Evolutionary conservation across 1,139 yeast species (phyloP), one percentile per base, ranked within the genome.

Genomic region (Pneumocystis wakefieldiae): DNA sequence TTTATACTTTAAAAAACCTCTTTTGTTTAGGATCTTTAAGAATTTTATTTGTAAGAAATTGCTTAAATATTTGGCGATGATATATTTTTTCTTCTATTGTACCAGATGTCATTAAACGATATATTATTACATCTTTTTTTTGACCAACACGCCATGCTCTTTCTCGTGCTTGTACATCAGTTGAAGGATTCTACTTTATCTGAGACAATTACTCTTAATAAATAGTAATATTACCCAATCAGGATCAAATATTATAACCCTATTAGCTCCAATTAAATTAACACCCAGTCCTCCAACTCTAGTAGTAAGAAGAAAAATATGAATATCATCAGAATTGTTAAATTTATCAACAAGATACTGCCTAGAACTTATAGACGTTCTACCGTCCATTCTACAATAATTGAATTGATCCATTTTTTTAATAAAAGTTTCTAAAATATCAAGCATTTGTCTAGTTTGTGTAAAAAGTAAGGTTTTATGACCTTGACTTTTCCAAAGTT

Each of bases 61-160:
- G 97, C 73, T 92, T 92, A 80, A 92, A 94, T 57, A 92, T 92
- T 74, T 92, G 98, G 38, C 98, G 81, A 70, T 94, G 98, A 70
- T 92, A 92, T 2, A 94, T 92, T 73, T 92, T 92, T 71, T 92
- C 98, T 71, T 92, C 99, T 61, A 92, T 94, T 0, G 97, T 83
- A 0, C 97, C 97, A 0, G 97, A 90, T 41, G 92, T 87, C 90
- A 92, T 89, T 59, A 92, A 76, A 64, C 98, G 76, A 70, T 91
- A 94, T 53, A 92, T 91, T 2, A 91, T 83, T n/a, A 92, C 97
- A 69, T 91, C 96, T 67, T 84, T 83, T 72, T 87, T 91, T 71
- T 92, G 98, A 0, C 98, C 98, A 67, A 92, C 79, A 68, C 98
- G 78, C 98, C 98, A 92, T 0, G 97, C 97, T 62, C 98, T 76